phyloP scores from a whole-genome alignment of 192 early-diverging fungal genomes.

The Mortierella alpina region DNA sequence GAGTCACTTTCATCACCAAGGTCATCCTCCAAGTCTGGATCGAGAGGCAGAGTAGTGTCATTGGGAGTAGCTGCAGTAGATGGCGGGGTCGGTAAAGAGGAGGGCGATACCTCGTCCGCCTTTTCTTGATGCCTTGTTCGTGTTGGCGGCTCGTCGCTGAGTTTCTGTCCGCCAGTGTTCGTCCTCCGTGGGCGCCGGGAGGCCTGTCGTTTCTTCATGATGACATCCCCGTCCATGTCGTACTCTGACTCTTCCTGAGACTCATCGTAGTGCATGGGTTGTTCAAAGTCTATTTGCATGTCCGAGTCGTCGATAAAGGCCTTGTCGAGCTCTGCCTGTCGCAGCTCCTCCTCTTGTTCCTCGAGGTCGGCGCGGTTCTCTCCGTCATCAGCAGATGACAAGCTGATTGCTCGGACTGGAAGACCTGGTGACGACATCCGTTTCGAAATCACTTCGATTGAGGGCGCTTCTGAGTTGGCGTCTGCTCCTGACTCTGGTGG shows the following conservation, averaged over 20 bases:
- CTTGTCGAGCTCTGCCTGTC: slow-evolving; percentile 26
- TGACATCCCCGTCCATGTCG: slow-evolving; percentile 6
- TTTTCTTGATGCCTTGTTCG: too few relatives aligned
- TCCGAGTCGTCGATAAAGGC: slow-evolving; percentile 39
- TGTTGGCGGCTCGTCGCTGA: background rate
- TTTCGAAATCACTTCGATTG: background rate
- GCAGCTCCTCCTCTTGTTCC: slow-evolving; percentile 14
- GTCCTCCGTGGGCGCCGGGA: background rate
- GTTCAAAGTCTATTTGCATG: background rate
- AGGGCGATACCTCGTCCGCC: background rate
- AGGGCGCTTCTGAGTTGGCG: background rate
- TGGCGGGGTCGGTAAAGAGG: background rate
- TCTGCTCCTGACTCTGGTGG: background rate
- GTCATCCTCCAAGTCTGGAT: background rate
- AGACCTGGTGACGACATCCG: too few relatives aligned
- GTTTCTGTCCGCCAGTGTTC: background rate
- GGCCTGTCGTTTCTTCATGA: background rate
- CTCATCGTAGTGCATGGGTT: too few relatives aligned
- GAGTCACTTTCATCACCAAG: background rate
- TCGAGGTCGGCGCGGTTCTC: slow-evolving; percentile 12
- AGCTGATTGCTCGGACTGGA: too few relatives aligned
- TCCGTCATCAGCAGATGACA: background rate
- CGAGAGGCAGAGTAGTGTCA: background rate
- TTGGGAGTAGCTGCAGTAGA: background rate
- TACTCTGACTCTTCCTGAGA: background rate